phyloP scores from a whole-genome alignment of 2,329 filamentous ascomycete genomes.

The Endoconidiophora polonica region DNA sequence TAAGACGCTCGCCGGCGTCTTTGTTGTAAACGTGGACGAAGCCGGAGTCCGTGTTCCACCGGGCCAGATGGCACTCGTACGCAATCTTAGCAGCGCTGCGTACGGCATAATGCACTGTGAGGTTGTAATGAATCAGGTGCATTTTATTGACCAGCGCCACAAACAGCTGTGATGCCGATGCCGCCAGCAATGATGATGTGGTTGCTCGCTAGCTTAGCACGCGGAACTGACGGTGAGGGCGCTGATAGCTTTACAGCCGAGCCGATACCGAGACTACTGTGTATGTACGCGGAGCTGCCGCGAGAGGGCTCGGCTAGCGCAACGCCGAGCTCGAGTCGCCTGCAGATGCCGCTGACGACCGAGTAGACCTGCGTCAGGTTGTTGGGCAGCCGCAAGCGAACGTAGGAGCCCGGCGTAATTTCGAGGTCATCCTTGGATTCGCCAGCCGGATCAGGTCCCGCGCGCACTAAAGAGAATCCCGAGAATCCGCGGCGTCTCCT shows the following conservation, averaged over 20 bases:
- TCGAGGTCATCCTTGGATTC: constrained; percentile 15
- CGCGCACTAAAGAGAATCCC: constrained; percentile 34
- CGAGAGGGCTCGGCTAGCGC: constrained; percentile 36
- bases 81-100: constrained; percentile 34
- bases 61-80: constrained; percentile 31
- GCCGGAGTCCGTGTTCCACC: constrained; percentile 16
- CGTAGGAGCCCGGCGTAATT: constrained; percentile 30
- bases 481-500: constrained; percentile 32
- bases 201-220: constrained; percentile 30
- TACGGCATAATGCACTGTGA: constrained; percentile 42
- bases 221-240: constrained; percentile 33
- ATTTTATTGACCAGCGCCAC: constrained; percentile 29
- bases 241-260: constrained; percentile 33
- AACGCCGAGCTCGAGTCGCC: constrained; percentile 40
- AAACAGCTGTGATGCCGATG: constrained; percentile 51
- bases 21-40: constrained; percentile 35
- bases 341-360: constrained; percentile 31
- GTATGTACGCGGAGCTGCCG: constrained; percentile 45
- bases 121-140: constrained; percentile 29
- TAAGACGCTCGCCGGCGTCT: constrained; percentile 32
- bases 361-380: constrained; percentile 44
- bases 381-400: constrained; percentile 37
- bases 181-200: constrained; percentile 49
- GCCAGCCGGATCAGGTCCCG: constrained; percentile 18
- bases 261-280: constrained; percentile 23